phyloP scores from a whole-genome alignment of 2,329 filamentous ascomycete species.

The Byssothecium circinans region DNA sequence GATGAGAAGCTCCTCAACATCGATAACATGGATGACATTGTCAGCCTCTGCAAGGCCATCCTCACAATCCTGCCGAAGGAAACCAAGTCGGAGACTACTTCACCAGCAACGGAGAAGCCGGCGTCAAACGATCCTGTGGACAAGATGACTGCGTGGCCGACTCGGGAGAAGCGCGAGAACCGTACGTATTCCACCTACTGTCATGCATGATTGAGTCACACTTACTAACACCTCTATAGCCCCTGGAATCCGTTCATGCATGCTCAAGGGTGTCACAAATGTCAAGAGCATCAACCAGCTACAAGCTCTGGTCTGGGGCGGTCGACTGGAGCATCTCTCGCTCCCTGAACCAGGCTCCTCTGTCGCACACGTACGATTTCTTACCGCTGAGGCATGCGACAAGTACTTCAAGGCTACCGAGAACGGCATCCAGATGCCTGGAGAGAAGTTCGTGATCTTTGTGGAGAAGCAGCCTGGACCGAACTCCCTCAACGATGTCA shows the following conservation, averaged over 20 bases:
- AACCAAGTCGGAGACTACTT: neutral
- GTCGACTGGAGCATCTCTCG: slow-evolving; percentile 35
- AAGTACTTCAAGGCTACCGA: slow-evolving; percentile 37
- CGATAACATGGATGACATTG: slow-evolving; percentile 24
- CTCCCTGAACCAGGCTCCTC: slow-evolving; percentile 26
- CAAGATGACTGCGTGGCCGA: slow-evolving; percentile 28
- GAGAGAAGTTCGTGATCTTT: slow-evolving; percentile 23
- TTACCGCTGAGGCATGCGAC: slow-evolving; percentile 35
- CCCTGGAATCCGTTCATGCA: slow-evolving; percentile 25
- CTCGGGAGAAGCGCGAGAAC: slow-evolving; percentile 32
- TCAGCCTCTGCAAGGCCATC: slow-evolving; percentile 25
- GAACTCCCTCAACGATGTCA: slow-evolving; percentile 44
- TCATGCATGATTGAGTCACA: neutral
- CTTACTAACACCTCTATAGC: slow-evolving; percentile 18
- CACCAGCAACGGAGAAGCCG: neutral
- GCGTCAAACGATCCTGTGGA: slow-evolving; percentile 9
- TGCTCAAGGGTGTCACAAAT: slow-evolving; percentile 28
- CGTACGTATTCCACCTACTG: slow-evolving; percentile 17
- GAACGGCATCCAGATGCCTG: slow-evolving; percentile 36
- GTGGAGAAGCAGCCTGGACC: slow-evolving; percentile 31
- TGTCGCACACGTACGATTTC: slow-evolving; percentile 36
- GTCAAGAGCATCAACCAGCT: slow-evolving; percentile 30
- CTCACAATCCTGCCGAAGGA: slow-evolving; percentile 20
- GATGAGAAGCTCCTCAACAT: slow-evolving; percentile 21
- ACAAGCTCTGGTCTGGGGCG: slow-evolving; percentile 44